A percentile compares a stretch with the other conserved stretches of the same genome.
phyloP scores from a whole-genome alignment of 106 monocot species.

The Amphibolis antarctica region DNA sequence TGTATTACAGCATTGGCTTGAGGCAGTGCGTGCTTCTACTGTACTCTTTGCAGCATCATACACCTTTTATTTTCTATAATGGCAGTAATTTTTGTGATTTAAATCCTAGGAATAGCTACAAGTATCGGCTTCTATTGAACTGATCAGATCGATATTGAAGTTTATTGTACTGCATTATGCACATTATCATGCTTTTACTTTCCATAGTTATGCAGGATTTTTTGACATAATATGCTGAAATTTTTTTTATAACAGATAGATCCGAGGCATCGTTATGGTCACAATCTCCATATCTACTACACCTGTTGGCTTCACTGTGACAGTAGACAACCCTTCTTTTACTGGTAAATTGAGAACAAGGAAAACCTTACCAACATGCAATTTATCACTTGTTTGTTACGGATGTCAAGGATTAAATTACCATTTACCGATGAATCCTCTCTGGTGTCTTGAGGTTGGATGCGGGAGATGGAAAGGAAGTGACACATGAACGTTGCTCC shows the following conservation, averaged over 20 bases:
- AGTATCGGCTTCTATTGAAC: no score
- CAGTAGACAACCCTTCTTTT: constrained; percentile 23
- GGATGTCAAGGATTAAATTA: no score
- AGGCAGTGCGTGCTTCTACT: constrained; percentile 12
- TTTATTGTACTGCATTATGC: no score
- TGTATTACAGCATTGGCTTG: constrained; percentile 21
- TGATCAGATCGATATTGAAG: no score
- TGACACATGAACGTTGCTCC: constrained; percentile 50
- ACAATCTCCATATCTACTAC: constrained; percentile 27
- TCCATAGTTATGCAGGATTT: no score
- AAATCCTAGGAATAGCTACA: no score
- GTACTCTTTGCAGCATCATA: no score
- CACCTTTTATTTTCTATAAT: no score
- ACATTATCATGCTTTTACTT: no score
- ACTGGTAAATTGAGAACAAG: constrained; percentile 9
- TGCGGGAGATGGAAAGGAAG: constrained; percentile 71
- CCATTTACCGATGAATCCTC: no score
- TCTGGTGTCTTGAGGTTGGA: constrained; percentile 31
- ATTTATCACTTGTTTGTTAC: no score
- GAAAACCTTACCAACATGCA: not conserved
- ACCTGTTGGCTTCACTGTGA: constrained; percentile 17
- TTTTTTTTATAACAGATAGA: constrained; percentile 13
- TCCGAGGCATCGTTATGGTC: constrained; percentile 24
- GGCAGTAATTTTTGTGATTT: no score
- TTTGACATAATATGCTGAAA: not conserved